Percentiles rank a stretch among this genome's conserved stretches.
phyloP scores from a whole-genome alignment of 2,329 filamentous ascomycete species.

The Ophiostoma sp. region DNA sequence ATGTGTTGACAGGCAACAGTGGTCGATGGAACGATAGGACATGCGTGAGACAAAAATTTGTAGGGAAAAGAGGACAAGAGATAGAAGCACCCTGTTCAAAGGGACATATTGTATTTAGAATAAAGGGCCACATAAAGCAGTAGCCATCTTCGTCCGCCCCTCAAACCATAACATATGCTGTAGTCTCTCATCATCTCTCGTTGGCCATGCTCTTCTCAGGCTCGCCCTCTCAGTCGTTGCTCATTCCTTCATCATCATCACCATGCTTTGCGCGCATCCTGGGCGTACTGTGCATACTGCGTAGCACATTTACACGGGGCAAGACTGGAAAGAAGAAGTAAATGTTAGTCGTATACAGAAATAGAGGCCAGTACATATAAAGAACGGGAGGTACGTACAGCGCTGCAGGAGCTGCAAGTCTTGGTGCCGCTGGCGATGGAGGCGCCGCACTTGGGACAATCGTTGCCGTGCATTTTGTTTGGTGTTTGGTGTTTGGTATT shows the following conservation, averaged over 20 bases:
- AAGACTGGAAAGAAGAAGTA: background rate
- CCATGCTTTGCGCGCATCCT: background rate
- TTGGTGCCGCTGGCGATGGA: conserved; percentile 48
- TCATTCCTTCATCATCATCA: background rate
- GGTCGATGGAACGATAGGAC: background rate
- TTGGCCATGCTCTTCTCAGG: background rate
- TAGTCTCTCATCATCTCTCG: background rate
- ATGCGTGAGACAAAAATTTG: background rate
- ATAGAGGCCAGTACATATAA: background rate
- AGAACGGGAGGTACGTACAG: conserved; percentile 44
- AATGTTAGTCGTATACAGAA: background rate
- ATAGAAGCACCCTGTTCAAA: background rate
- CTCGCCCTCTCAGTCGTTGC: background rate
- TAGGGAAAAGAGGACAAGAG: background rate
- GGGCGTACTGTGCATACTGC: background rate
- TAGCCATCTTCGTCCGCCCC: background rate
- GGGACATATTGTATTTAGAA: background rate
- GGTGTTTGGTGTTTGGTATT: background rate
- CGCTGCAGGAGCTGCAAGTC: conserved; percentile 57
- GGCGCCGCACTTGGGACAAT: conserved; percentile 60
- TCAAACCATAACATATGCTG: background rate
- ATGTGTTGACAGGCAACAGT: background rate
- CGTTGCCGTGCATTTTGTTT: conserved; percentile 43
- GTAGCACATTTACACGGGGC: conserved; percentile 22
- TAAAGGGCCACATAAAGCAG: background rate